Conservation (phyloP, 768 basidiomycete species). For the Termitomyces sp. region DNA sequence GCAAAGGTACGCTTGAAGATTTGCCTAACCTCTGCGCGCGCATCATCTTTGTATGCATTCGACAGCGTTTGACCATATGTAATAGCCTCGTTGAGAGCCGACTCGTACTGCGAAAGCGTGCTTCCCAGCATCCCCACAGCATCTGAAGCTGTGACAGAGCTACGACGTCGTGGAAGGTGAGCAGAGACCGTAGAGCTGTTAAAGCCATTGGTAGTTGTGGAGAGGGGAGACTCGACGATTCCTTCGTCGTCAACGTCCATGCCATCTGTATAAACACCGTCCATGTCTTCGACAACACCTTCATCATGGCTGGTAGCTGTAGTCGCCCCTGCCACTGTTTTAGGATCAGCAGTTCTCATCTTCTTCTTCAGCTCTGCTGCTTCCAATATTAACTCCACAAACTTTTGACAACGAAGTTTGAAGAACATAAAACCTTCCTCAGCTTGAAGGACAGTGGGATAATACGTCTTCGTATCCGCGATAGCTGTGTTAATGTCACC, state of each 20-base stretch:
- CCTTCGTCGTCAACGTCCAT: conserved; percentile 54
- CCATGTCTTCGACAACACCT: conserved; percentile 33
- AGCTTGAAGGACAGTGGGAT: conserved; percentile 59
- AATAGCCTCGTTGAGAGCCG: conserved; percentile 60
- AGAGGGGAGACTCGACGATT: conserved; percentile 8
- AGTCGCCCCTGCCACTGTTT: background rate
- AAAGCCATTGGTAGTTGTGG: conserved; percentile 21
- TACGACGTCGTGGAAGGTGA: conserved; percentile 3
- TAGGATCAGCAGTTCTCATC: conserved; percentile 26
- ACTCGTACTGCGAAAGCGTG: conserved; percentile 37
- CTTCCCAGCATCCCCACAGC: conserved; percentile 14
- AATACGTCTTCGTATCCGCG: conserved; percentile 44
- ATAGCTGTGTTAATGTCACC: conserved; percentile 74
- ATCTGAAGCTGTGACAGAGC: conserved; percentile 3
- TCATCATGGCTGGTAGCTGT: conserved; percentile 17
- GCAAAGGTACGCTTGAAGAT: conserved; percentile 73
- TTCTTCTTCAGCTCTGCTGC: conserved; percentile 65
- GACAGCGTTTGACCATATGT: conserved; percentile 69
- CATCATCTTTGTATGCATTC: conserved; percentile 60
- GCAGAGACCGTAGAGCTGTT: conserved; percentile 16
- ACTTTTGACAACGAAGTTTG: conserved; percentile 79
- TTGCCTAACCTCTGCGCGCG: conserved; percentile 55
- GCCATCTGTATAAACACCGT: conserved; percentile 30
- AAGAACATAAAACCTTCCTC: conserved; percentile 72
- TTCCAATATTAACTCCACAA: conserved; percentile 75